These are phyloP conservation scores for Balansia obtecta DNA, from an alignment of 2,329 filamentous ascomycete genomes.

Conservation along the genomic window DNA sequence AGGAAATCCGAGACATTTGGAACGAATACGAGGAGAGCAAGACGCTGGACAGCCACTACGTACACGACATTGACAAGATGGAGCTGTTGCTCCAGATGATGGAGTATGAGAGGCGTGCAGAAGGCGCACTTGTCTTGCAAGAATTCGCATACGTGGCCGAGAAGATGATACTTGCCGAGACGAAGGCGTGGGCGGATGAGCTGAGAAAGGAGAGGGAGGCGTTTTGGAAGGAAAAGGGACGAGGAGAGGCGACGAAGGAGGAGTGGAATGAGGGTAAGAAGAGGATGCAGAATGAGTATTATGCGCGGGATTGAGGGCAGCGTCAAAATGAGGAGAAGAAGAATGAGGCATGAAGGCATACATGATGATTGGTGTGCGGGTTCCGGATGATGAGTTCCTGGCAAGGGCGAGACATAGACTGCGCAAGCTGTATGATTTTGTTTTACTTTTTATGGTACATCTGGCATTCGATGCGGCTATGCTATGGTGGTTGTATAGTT, in stretches of 20 bases:
- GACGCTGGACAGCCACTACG: slow-evolving; percentile 76
- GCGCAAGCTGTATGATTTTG: slow-evolving; percentile 1
- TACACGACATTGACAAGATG: slow-evolving; percentile 96
- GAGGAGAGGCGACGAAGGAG: slow-evolving; percentile 32
- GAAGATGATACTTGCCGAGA: slow-evolving; percentile 63
- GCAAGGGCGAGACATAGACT: background rate
- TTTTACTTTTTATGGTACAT: no score
- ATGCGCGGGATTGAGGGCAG: slow-evolving; percentile 17
- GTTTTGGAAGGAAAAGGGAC: slow-evolving; percentile 50
- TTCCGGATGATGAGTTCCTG: background rate
- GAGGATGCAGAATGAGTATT: slow-evolving; percentile 38
- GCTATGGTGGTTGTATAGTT: background rate
- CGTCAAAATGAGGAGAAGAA: background rate
- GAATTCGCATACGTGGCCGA: slow-evolving; percentile 76
- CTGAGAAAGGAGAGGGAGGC: slow-evolving; percentile 62
- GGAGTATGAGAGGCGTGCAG: slow-evolving; percentile 73
- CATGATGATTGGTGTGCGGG: background rate
- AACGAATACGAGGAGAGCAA: slow-evolving; percentile 86
- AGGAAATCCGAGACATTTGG: slow-evolving; percentile 70
- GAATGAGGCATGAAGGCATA: background rate
- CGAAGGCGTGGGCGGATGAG: slow-evolving; percentile 66
- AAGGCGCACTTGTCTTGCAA: slow-evolving; percentile 58
- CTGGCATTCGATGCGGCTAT: no score
- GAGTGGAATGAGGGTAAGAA: slow-evolving; percentile 33
- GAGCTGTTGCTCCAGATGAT: slow-evolving; percentile 91